Evolutionary conservation across 257 asterid genomes (phyloP).

Genomic region (Fraxinus excelsior): DNA sequence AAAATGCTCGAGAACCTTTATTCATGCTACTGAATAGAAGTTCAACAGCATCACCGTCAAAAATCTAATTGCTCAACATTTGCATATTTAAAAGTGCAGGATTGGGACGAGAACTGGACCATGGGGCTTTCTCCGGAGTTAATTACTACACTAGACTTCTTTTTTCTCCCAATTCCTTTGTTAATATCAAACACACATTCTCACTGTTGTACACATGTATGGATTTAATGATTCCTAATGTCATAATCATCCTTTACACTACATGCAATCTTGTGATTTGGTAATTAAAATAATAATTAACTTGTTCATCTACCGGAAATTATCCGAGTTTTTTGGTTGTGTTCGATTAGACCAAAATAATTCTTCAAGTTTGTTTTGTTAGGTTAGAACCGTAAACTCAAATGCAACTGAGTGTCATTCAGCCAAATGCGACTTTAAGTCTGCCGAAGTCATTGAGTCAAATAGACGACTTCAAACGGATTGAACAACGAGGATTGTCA

Average conservation of each 20-base stretch:
- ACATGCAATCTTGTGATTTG: background rate
- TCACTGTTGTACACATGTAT: background rate
- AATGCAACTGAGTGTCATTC: too few relatives aligned
- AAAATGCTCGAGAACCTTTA: background rate
- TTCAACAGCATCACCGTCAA: background rate
- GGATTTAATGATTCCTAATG: background rate
- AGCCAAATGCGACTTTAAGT: too few relatives aligned
- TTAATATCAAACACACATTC: background rate
- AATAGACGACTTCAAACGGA: too few relatives aligned
- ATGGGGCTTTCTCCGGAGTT: constrained; percentile 42
- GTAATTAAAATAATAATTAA: too few relatives aligned
- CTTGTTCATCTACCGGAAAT: too few relatives aligned
- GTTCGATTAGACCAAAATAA: too few relatives aligned
- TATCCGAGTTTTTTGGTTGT: too few relatives aligned
- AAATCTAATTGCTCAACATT: background rate
- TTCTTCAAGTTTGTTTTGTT: too few relatives aligned
- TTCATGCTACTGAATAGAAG: background rate
- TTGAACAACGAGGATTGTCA: too few relatives aligned
- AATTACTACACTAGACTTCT: background rate
- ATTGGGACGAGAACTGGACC: constrained; percentile 55
- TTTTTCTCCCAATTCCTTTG: background rate
- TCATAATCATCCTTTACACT: background rate
- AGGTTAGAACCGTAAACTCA: too few relatives aligned
- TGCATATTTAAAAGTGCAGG: constrained; percentile 32
- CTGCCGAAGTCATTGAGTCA: too few relatives aligned